Conservation (phyloP, 75 land plant genomes). For the Picea sitchensis region DNA sequence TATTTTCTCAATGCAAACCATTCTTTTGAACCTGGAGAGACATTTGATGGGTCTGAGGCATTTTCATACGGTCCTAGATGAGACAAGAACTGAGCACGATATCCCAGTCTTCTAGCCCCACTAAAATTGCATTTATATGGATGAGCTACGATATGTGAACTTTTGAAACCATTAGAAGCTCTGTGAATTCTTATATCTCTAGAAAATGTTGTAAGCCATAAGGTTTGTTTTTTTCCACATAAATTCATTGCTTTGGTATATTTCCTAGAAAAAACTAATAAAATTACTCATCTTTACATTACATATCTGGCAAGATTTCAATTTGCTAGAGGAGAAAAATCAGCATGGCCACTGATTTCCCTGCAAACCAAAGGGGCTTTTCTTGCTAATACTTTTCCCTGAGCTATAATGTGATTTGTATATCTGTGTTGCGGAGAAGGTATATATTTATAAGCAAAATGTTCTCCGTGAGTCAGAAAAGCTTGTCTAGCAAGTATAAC, state of each 20-base stretch:
- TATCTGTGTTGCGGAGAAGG: slow-evolving; percentile 46
- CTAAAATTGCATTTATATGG: not conserved
- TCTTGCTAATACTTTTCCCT: slow-evolving; percentile 53
- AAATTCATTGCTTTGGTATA: not conserved
- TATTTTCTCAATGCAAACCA: slow-evolving; percentile 85
- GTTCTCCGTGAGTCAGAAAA: slow-evolving; percentile 24
- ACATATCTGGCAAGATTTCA: not conserved
- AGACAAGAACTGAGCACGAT: not conserved
- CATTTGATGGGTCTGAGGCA: slow-evolving; percentile 13
- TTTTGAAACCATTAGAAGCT: not conserved
- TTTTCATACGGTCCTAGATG: not conserved
- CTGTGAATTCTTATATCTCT: not conserved
- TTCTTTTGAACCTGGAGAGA: slow-evolving; percentile 71
- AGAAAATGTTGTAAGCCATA: slow-evolving; percentile 1
- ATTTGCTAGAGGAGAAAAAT: slow-evolving; percentile 23
- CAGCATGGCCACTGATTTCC: slow-evolving; percentile 53
- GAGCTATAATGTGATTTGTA: slow-evolving; percentile 39
- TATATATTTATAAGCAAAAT: slow-evolving; percentile 26
- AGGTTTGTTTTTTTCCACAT: not conserved
- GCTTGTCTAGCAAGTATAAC: slow-evolving; percentile 82
- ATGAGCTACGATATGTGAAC: not conserved
- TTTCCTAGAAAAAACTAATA: not conserved
- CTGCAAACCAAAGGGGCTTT: slow-evolving; percentile 50
- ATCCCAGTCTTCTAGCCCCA: not conserved
- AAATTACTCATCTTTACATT: not conserved